These are phyloP conservation scores for Orbilia javanica DNA, from an alignment of 2,329 filamentous ascomycete genomes.

Conservation along the genomic window DNA sequence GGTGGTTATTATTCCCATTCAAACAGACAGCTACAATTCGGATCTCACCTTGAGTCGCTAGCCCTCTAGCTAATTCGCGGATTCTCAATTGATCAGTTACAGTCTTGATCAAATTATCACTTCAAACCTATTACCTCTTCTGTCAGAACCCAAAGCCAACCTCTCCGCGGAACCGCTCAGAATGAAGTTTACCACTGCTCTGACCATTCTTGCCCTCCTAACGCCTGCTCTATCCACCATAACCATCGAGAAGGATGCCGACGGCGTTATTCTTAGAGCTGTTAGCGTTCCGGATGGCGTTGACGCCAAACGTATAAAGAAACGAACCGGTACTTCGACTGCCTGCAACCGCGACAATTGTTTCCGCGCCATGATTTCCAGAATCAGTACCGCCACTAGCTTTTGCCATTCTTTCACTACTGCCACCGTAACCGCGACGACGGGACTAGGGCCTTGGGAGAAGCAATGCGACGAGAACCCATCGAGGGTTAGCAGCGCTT, in stretches of 20 bases:
- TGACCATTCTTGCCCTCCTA: not conserved
- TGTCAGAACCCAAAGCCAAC: too few species aligned
- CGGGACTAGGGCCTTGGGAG: not conserved
- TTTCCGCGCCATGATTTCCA: constrained; percentile 8
- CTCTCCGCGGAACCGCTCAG: too few species aligned
- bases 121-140: too few species aligned
- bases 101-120: too few species aligned
- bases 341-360: constrained; percentile 15
- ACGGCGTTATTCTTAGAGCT: not conserved
- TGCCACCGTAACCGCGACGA: not conserved
- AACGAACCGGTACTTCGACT: not conserved
- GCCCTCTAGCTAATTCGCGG: too few species aligned
- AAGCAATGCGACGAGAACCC: constrained; percentile 2
- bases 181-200: not conserved
- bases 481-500: constrained; percentile 2
- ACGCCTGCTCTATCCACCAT: not conserved
- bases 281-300: not conserved
- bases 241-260: not conserved
- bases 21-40: too few species aligned
- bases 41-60: too few species aligned
- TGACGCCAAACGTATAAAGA: not conserved
- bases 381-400: not conserved
- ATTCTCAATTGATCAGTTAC: too few species aligned
- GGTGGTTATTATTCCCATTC: too few species aligned
- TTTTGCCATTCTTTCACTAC: constrained; percentile 20